Conservation (phyloP, 139 green algal species). For the Chlamydomonas urium region DNA sequence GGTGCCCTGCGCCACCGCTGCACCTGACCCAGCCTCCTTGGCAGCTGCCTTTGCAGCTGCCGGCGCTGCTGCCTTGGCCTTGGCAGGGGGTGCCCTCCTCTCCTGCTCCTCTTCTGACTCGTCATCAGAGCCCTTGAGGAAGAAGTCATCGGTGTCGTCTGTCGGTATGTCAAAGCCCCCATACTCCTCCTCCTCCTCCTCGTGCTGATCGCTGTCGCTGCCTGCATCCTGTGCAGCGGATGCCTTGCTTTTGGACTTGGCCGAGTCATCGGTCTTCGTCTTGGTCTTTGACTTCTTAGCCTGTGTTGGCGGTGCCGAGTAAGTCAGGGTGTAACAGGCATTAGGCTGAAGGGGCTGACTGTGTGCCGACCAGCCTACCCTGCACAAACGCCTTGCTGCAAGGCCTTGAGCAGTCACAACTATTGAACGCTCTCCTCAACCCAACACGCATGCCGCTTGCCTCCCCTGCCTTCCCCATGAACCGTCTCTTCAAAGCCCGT, state of each 20-base stretch:
- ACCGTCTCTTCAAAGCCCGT: not conserved
- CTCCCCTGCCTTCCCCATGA: not conserved
- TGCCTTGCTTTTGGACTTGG: not conserved
- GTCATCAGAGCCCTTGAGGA: not conserved
- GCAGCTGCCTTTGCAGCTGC: not conserved
- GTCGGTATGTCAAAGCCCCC: not conserved
- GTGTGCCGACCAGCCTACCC: not conserved
- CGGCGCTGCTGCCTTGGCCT: not conserved
- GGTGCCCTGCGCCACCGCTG: too few relatives aligned
- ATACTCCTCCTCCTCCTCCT: not conserved
- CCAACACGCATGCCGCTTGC: not conserved
- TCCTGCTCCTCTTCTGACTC: not conserved
- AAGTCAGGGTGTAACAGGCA: not conserved
- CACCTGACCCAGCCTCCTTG: not conserved
- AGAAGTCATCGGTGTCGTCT: slow-evolving; percentile 9
- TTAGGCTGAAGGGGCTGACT: too few relatives aligned
- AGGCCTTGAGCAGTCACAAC: not conserved
- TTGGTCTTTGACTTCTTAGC: not conserved
- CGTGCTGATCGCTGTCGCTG: not conserved
- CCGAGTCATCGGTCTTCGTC: too few relatives aligned
- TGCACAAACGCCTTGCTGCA: not conserved
- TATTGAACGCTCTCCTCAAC: not conserved
- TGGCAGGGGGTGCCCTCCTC: not conserved
- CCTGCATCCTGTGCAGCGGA: not conserved
- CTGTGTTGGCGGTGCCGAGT: not conserved